These are phyloP conservation scores for Termitomyces titanicus DNA, from an alignment of 768 basidiomycete species.

Conservation along the genomic window DNA sequence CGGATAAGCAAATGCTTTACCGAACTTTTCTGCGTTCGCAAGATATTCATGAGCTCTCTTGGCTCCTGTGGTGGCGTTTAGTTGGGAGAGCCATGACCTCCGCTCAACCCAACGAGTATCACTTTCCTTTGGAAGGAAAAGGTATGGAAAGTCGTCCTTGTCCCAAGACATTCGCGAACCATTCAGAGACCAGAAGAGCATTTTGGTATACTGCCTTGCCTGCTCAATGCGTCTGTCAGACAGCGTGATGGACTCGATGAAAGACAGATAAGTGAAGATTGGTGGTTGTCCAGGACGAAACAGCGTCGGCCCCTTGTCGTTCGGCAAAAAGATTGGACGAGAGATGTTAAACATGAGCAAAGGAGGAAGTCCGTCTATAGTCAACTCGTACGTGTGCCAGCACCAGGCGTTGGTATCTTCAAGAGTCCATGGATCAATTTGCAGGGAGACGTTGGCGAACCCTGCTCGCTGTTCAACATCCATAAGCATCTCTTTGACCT, in stretches of 20 bases:
- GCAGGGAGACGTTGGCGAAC: slow-evolving; percentile 51
- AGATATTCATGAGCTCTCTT: slow-evolving; percentile 21
- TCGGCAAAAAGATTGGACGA: slow-evolving; percentile 31
- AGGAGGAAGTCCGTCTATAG: slow-evolving; percentile 44
- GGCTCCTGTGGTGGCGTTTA: background rate
- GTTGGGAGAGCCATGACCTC: slow-evolving; percentile 40
- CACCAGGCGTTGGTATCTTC: slow-evolving; percentile 13
- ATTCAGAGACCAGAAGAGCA: slow-evolving; percentile 57
- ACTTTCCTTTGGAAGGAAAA: slow-evolving; percentile 45
- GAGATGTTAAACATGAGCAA: slow-evolving; percentile 47
- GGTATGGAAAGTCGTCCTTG: slow-evolving; percentile 57
- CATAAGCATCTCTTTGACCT: slow-evolving; percentile 55
- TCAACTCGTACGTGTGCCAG: slow-evolving; percentile 54
- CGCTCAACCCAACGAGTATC: slow-evolving; percentile 47
- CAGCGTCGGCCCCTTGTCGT: slow-evolving; percentile 41
- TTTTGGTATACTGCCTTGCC: slow-evolving; percentile 53
- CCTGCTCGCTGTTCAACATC: slow-evolving; percentile 63
- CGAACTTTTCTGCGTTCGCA: slow-evolving; percentile 45
- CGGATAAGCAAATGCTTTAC: slow-evolving; percentile 40
- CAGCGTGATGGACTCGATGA: slow-evolving; percentile 17
- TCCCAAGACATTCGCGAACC: slow-evolving; percentile 61
- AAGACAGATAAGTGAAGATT: slow-evolving; percentile 24
- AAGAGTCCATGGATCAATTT: slow-evolving; percentile 63
- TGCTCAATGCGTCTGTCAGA: slow-evolving; percentile 28
- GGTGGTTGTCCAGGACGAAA: slow-evolving; percentile 38